Percentiles rank a stretch among this genome's conserved stretches.
phyloP scores from a whole-genome alignment of 73 alveolate genomes.

The Paramecium primaurelia region DNA sequence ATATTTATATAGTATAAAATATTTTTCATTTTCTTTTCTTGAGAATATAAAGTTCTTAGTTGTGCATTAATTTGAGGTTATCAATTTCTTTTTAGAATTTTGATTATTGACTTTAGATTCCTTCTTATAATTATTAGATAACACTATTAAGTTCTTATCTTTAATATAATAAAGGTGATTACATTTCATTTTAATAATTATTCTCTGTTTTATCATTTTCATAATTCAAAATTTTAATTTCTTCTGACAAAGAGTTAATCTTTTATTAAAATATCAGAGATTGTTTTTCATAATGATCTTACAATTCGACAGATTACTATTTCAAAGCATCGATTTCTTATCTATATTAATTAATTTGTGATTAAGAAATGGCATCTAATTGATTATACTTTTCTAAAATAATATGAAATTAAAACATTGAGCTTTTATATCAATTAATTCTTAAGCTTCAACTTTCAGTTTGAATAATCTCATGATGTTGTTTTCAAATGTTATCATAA shows the following conservation, averaged over 20 bases:
- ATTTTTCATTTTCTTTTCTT: neutral
- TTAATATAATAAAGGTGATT: neutral
- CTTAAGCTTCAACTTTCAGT: neutral
- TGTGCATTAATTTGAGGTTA: neutral
- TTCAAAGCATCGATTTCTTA: neutral
- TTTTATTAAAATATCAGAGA: neutral
- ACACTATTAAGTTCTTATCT: neutral
- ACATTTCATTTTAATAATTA: neutral
- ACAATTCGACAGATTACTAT: neutral
- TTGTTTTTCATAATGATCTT: neutral
- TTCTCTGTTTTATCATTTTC: neutral
- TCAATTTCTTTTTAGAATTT: neutral
- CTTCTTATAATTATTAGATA: neutral
- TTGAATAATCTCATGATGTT: neutral
- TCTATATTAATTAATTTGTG: neutral
- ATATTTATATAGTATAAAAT: neutral
- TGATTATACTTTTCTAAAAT: neutral
- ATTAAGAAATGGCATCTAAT: neutral
- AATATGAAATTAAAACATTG: neutral
- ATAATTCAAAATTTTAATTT: neutral
- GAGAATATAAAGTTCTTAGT: neutral
- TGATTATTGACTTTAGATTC: neutral
- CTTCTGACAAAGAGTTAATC: neutral
- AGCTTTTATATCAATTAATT: neutral
- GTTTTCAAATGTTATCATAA: neutral